These are phyloP conservation scores for Tetracentron sinense DNA, from an alignment of 164 flowering plant genomes.

Conservation along the genomic window DNA sequence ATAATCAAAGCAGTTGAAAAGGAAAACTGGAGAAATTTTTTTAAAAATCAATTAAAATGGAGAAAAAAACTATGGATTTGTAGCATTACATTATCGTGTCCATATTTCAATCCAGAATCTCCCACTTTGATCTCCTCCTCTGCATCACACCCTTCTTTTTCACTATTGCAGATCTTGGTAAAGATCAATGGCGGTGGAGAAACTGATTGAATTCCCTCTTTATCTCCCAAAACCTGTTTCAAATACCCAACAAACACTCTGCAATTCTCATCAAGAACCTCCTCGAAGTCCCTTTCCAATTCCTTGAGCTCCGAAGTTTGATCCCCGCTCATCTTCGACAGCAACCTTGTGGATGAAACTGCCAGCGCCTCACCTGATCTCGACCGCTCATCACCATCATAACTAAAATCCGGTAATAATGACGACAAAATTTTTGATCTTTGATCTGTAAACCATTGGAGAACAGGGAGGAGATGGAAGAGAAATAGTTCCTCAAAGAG, in stretches of 20 bases:
- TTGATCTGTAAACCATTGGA: constrained; percentile 39
- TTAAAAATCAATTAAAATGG: neutral
- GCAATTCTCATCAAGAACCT: constrained; percentile 57
- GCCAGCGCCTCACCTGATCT: constrained; percentile 17
- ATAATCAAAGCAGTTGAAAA: neutral
- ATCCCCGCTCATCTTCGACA: constrained; percentile 51
- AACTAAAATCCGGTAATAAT: constrained; percentile 1
- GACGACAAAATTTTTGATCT: constrained; percentile 37
- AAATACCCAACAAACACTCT: constrained; percentile 40
- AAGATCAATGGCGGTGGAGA: constrained; percentile 35
- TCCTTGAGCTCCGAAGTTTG: constrained; percentile 50
- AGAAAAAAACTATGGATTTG: neutral
- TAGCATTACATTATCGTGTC: constrained; percentile 69
- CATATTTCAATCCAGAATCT: constrained; percentile 24
- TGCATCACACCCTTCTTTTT: constrained; percentile 3
- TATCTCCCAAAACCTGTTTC: constrained; percentile 34
- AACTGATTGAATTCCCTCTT: constrained; percentile 21
- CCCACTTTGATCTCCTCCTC: constrained; percentile 21
- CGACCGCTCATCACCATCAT: constrained; percentile 10
- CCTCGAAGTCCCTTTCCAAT: constrained; percentile 53
- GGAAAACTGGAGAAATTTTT: neutral
- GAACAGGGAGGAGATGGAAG: constrained; percentile 41
- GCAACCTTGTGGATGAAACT: constrained; percentile 22
- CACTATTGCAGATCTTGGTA: constrained; percentile 6
- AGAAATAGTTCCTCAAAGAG: constrained; percentile 60